phyloP scores from a whole-genome alignment of 495 filamentous ascomycete species.

The Bombardia bombarda region DNA sequence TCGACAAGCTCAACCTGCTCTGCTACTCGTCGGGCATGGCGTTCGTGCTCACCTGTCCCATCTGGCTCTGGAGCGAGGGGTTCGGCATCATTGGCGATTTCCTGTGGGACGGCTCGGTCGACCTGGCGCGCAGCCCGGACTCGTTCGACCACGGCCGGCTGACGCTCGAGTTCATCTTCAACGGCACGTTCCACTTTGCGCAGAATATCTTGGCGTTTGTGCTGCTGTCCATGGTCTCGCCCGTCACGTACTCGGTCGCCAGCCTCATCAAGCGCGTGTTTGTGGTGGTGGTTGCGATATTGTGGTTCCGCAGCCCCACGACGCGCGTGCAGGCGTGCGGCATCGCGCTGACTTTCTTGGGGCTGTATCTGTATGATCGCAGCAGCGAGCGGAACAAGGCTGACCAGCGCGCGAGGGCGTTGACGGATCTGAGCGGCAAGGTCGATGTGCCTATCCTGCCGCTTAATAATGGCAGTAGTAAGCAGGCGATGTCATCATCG shows the following conservation, averaged over 20 bases:
- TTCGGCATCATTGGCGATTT: conserved; percentile 67
- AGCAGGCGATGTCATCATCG: no score
- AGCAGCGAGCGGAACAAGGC: conserved; percentile 78
- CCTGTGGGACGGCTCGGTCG: conserved; percentile 55
- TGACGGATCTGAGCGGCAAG: conserved; percentile 38
- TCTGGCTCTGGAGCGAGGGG: conserved; percentile 91
- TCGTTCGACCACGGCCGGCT: conserved; percentile 75
- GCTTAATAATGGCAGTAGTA: conserved; percentile 33
- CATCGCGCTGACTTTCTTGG: conserved; percentile 82
- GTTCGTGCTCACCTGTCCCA: conserved; percentile 80
- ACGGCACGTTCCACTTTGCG: conserved; percentile 92
- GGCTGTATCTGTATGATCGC: conserved; percentile 93
- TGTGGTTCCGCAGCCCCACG: conserved; percentile 91
- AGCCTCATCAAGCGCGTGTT: conserved; percentile 94
- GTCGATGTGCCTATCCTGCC: conserved; percentile 59
- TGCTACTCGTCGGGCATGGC: conserved; percentile 93
- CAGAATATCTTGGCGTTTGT: conserved; percentile 95
- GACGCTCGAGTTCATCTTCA: conserved; percentile 84
- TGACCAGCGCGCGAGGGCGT: conserved; percentile 56
- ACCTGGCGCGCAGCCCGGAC: conserved; percentile 50
- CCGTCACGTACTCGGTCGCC: conserved; percentile 95
- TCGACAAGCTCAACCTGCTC: conserved; percentile 94
- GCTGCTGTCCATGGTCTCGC: conserved; percentile 81
- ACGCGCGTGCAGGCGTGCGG: conserved; percentile 75
- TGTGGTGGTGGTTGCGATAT: conserved; percentile 87